Base-by-base conservation (phyloP, 2,329 filamentous ascomycete species). In the Cercospora beticola region DNA sequence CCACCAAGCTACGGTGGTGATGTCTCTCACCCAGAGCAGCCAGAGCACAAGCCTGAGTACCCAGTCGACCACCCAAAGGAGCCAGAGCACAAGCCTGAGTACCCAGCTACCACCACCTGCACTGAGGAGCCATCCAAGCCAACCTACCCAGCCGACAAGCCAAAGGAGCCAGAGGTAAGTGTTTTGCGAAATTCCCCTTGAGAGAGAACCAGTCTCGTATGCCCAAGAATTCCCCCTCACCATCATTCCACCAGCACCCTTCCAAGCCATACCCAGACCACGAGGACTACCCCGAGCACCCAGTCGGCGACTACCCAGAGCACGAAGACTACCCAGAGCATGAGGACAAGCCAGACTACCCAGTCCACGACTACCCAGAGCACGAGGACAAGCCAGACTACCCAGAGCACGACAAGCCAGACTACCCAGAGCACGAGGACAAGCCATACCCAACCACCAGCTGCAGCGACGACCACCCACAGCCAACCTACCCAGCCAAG, bases 1-100 rank as follows among this genome's bases (percentile, higher is more conserved):
- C 67, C 67, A 68, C 26, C 62, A n/a, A 62, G 57, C 52, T 68
- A 67, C 65, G 65, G 65, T 36, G 65, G 60, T 31, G 65, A 67
- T 52, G 26, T 23, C 61, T 52, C 36, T 28, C 46, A 49, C 8
- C 46, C 46, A 21, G 46, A 49, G 9, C n/a, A 49, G 9, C 46
- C 49, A 14, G 52, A 59, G 14, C 54, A 36, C 31, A 36, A 36
- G 31, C 30, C 66, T 28, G 58, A 60, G 31, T 46, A 63, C 1
- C 43, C 57, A 3, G 36, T 62, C 4, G 31, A 62, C 14, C 33
- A 36, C n/a, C n/a, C n/a, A n/a, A n/a, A n/a, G n/a, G n/a, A n/a
- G n/a, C n/a, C n/a, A n/a, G n/a, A n/a, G n/a, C n/a, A 28, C 26
- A 28, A 28, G 26, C 30, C 30, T 8, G 30, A 31, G 30, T 31